Conservation (phyloP, 1,139 yeast species). For the Taphrina flavorubra region DNA sequence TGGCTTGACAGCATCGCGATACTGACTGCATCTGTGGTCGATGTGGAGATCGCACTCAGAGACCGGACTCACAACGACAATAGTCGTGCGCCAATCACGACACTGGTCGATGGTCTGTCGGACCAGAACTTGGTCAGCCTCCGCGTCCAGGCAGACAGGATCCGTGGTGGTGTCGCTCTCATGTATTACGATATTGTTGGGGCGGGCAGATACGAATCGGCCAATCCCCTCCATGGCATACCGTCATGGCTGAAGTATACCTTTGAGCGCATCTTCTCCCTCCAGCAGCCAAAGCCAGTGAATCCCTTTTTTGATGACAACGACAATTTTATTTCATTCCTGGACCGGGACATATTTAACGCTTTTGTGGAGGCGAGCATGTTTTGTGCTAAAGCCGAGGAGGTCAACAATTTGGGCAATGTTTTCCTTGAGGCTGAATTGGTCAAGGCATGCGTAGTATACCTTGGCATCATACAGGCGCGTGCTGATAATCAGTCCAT, state of each 20-base stretch:
- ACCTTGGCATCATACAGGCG: not conserved
- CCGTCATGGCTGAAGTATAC: not conserved
- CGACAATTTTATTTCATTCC: not conserved
- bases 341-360: conserved; percentile 6
- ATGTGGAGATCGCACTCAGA: conserved; percentile 36
- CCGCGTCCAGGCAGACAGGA: conserved; percentile 20
- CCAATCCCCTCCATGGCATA: not conserved
- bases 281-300: not conserved
- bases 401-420: conserved; percentile 2
- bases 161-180: conserved; percentile 4
- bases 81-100: conserved; percentile 8
- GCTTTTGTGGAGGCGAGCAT: conserved; percentile 16
- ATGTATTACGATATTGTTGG: not conserved
- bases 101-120: conserved; percentile 29
- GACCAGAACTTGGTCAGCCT: conserved; percentile 29
- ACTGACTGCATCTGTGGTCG: conserved; percentile 25
- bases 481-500: not conserved
- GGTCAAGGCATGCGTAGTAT: conserved; percentile 23
- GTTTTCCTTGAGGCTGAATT: conserved; percentile 19
- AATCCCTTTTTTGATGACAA: not conserved
- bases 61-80: conserved; percentile 36
- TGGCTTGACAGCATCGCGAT: not conserved
- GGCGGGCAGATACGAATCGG: not conserved
- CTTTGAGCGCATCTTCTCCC: conserved; percentile 2
- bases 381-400: not conserved